Conservation (phyloP, 257 asterid species). For the Perilla frutescens region DNA sequence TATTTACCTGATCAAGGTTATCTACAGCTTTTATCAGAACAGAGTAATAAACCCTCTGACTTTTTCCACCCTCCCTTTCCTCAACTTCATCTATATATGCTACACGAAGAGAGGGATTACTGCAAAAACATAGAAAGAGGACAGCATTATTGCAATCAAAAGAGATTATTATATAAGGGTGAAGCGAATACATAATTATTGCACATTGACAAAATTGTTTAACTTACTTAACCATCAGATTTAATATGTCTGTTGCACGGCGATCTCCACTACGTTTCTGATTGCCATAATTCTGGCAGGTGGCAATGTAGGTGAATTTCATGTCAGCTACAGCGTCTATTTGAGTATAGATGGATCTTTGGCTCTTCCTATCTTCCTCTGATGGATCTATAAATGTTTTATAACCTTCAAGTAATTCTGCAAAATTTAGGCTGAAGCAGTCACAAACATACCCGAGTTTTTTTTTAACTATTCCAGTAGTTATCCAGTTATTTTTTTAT, state of each 20-base stretch:
- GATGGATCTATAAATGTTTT: slow-evolving; percentile 71
- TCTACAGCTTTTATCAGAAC: slow-evolving; percentile 96
- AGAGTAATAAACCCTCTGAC: slow-evolving; percentile 82
- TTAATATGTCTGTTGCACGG: slow-evolving; percentile 95
- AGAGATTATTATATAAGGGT: slow-evolving; percentile 25
- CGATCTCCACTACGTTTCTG: slow-evolving; percentile 98
- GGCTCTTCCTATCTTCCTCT: slow-evolving; percentile 84
- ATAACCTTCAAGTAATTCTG: slow-evolving; percentile 93
- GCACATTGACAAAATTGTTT: slow-evolving; percentile 20
- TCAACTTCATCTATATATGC: slow-evolving; percentile 98
- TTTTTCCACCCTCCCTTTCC: slow-evolving; percentile 86
- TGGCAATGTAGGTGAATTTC: slow-evolving; percentile 97
- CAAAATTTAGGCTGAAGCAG: slow-evolving; percentile 31
- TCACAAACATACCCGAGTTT: slow-evolving; percentile 31
- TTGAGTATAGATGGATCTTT: slow-evolving; percentile 87
- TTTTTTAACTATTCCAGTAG: slow-evolving; percentile 15
- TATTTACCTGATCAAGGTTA: slow-evolving; percentile 93
- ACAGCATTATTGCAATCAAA: slow-evolving; percentile 16
- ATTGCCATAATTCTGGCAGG: slow-evolving; percentile 97
- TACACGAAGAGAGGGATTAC: slow-evolving; percentile 97
- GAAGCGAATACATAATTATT: slow-evolving; percentile 2
- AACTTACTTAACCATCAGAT: slow-evolving; percentile 98
- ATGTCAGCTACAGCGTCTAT: slow-evolving; percentile 97
- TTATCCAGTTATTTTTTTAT: neutral
- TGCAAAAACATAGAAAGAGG: slow-evolving; percentile 42